Conservation (phyloP, 257 asterid species). For the Nyctanthes arbortristis region DNA sequence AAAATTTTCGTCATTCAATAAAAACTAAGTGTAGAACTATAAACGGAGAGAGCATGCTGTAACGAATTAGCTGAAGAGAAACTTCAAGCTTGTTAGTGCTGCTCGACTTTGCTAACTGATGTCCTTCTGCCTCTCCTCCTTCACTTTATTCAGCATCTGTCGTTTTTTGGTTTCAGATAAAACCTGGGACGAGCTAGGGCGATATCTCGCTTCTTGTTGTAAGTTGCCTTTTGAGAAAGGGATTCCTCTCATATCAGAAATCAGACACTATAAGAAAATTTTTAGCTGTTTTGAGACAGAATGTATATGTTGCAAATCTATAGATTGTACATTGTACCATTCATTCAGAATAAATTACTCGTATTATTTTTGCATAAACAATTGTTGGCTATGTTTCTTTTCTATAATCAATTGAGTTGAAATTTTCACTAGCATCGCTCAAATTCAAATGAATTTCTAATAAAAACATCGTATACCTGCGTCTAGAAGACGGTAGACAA, state of each 20-base stretch:
- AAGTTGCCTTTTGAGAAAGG: too few relatives aligned
- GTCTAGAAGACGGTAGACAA: background rate
- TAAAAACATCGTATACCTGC: background rate
- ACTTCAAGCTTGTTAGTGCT: too few relatives aligned
- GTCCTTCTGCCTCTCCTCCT: background rate
- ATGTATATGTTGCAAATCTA: constrained; percentile 20
- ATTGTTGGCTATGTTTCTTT: background rate
- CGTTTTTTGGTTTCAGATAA: constrained; percentile 26
- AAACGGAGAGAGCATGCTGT: too few relatives aligned
- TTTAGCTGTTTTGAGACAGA: constrained; percentile 2
- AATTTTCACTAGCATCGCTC: background rate
- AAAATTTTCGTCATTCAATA: too few relatives aligned
- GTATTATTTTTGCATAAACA: background rate
- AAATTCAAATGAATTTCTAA: background rate
- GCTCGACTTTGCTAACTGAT: background rate
- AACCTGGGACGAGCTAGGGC: constrained; percentile 10
- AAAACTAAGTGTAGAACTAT: too few relatives aligned
- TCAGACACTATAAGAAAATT: too few relatives aligned
- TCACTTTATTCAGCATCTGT: background rate
- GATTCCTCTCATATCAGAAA: too few relatives aligned
- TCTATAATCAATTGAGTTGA: too few relatives aligned
- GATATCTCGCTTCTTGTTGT: background rate
- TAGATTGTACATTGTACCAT: constrained; percentile 26
- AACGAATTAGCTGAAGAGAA: too few relatives aligned
- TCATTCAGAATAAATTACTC: constrained; percentile 6